Evolutionary conservation across 495 filamentous ascomycete species (phyloP).

Genomic region (Amorphotheca resinae): DNA sequence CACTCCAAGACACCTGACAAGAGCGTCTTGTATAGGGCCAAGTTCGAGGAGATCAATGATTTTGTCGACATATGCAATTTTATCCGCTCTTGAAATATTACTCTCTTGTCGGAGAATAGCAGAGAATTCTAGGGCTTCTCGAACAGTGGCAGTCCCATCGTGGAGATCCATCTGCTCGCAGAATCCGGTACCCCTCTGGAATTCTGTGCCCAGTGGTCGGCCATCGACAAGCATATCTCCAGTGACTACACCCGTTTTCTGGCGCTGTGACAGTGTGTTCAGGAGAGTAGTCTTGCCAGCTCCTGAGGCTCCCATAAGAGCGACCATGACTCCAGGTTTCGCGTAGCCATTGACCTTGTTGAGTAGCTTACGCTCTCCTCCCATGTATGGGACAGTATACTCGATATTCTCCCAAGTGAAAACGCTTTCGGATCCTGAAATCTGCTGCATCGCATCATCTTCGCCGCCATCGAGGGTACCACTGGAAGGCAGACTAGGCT

Average conservation of each 20-base stretch:
- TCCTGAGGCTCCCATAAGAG: conserved; percentile 70
- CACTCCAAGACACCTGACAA: conserved; percentile 26
- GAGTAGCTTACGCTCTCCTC: conserved; percentile 54
- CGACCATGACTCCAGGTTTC: conserved; percentile 68
- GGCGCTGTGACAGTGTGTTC: conserved; percentile 64
- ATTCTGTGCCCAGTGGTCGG: conserved; percentile 49
- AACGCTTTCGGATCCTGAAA: conserved; percentile 37
- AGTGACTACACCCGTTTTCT: conserved; percentile 54
- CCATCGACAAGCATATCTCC: conserved; percentile 77
- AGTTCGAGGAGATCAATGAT: conserved; percentile 48
- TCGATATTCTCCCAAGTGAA: conserved; percentile 69
- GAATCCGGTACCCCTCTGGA: conserved; percentile 74
- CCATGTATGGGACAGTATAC: conserved; percentile 60
- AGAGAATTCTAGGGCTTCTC: conserved; percentile 36
- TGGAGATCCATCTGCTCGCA: conserved; percentile 84
- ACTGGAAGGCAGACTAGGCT: conserved; percentile 10
- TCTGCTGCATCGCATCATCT: conserved; percentile 39
- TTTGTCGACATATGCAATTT: conserved; percentile 48
- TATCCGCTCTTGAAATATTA: conserved; percentile 31
- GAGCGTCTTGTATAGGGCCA: conserved; percentile 40
- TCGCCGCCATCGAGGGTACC: conserved; percentile 23
- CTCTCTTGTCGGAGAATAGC: conserved; percentile 34
- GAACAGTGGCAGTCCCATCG: conserved; percentile 37
- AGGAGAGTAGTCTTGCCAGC: conserved; percentile 73
- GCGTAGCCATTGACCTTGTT: conserved; percentile 59